phyloP scores from a whole-genome alignment of 257 asterid genomes.

The Penstemon barbatus region DNA sequence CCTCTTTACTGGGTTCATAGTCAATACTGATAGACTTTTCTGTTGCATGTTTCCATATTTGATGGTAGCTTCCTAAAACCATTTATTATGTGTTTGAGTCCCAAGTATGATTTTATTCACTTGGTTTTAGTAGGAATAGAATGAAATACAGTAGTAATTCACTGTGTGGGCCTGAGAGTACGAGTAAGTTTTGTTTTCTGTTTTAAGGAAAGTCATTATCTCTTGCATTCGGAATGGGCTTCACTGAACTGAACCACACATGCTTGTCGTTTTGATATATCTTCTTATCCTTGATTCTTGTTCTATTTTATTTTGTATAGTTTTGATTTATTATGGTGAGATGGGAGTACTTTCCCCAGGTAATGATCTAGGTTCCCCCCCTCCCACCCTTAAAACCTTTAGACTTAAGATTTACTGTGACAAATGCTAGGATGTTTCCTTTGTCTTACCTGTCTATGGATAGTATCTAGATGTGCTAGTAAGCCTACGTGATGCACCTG shows the following conservation, averaged over 20 bases:
- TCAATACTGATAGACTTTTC: neutral
- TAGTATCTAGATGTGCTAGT: slow-evolving; percentile 14
- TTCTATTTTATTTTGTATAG: neutral
- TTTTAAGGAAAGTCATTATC: slow-evolving; percentile 18
- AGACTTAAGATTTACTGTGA: neutral
- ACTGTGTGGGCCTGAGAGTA: neutral
- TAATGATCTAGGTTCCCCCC: neutral
- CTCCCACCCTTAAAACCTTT: neutral
- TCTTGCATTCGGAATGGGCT: neutral
- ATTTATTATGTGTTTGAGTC: neutral
- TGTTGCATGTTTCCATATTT: neutral
- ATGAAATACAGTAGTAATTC: neutral
- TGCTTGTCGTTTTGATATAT: slow-evolving; percentile 6
- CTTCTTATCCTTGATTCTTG: neutral
- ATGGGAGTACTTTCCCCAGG: neutral
- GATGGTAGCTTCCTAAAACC: neutral
- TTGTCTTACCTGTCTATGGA: neutral
- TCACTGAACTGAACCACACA: neutral
- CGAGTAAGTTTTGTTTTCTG: neutral
- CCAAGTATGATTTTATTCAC: neutral
- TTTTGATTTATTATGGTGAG: neutral
- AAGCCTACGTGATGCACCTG: neutral
- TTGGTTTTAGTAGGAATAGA: neutral
- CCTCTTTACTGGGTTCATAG: neutral
- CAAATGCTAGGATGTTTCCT: neutral